These are phyloP conservation scores for Alternaria infectoria DNA, from an alignment of 2,329 filamentous ascomycete genomes.

Conservation along the genomic window DNA sequence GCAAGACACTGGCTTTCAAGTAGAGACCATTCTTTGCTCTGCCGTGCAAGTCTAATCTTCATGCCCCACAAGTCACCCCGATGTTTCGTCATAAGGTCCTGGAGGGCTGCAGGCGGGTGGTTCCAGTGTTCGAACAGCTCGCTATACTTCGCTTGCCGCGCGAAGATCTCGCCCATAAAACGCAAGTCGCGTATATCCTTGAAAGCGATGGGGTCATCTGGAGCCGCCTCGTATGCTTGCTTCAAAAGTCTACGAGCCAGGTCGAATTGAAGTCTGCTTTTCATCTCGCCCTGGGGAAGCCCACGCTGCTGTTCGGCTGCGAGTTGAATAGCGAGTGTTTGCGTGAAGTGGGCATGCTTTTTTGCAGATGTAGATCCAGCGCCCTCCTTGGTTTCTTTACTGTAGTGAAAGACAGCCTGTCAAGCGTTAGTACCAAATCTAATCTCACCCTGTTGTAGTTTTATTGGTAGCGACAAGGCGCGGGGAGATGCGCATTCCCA, in stretches of 20 bases:
- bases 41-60: constrained; percentile 14
- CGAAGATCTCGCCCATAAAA: constrained; percentile 43
- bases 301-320: constrained; percentile 30
- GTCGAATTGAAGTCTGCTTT: constrained; percentile 24
- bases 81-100: constrained; percentile 28
- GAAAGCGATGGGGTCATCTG: constrained; percentile 33
- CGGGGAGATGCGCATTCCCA: neutral
- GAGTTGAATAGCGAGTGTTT: constrained; percentile 38
- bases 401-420: constrained; percentile 39
- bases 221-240: constrained; percentile 34
- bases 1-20: constrained; percentile 24
- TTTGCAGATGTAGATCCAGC: constrained; percentile 18
- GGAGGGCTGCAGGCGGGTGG: constrained; percentile 20
- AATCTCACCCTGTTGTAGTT: neutral
- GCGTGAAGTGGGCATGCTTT: constrained; percentile 34
- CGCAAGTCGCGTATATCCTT: constrained; percentile 41
- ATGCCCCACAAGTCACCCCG: constrained; percentile 30
- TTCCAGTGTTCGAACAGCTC: constrained; percentile 38
- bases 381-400: constrained; percentile 27
- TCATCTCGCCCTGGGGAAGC: constrained; percentile 20
- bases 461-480: neutral
- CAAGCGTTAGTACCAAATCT: constrained; percentile 10
- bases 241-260: constrained; percentile 34
- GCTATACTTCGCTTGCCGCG: constrained; percentile 26
- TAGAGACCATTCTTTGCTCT: constrained; percentile 20